phyloP scores from a whole-genome alignment of 257 asterid species.

The Ballota nigra region DNA sequence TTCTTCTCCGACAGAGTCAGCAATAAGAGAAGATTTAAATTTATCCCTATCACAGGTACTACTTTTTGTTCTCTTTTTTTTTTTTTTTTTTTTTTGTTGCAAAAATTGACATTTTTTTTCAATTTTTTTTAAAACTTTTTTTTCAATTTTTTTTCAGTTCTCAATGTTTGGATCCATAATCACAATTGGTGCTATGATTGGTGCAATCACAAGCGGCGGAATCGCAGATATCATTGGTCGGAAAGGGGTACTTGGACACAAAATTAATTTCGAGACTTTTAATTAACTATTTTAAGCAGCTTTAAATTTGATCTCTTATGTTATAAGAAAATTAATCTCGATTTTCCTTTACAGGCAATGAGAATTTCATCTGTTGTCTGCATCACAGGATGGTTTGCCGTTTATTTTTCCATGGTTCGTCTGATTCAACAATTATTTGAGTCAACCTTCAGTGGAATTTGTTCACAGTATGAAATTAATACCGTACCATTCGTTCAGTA shows the following conservation, averaged over 20 bases:
- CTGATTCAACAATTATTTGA: neutral
- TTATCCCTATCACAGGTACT: slow-evolving; percentile 68
- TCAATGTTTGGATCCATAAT: slow-evolving; percentile 79
- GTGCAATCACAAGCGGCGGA: slow-evolving; percentile 74
- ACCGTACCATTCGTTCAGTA: too few species aligned
- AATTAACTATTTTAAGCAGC: too few species aligned
- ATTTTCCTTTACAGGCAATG: slow-evolving; percentile 59
- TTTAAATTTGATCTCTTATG: too few species aligned
- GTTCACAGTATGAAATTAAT: too few species aligned
- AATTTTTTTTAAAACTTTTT: neutral
- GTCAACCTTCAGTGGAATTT: too few species aligned
- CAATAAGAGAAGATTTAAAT: slow-evolving; percentile 60
- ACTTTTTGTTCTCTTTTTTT: neutral
- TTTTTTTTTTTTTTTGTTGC: neutral
- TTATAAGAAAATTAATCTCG: neutral
- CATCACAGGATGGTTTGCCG: slow-evolving; percentile 71
- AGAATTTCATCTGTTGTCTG: slow-evolving; percentile 68
- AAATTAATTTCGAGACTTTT: neutral
- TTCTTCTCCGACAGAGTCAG: slow-evolving; percentile 82
- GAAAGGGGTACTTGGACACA: slow-evolving; percentile 54
- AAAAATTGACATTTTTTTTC: neutral
- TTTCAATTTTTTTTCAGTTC: slow-evolving; percentile 31
- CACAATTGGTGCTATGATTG: slow-evolving; percentile 90
- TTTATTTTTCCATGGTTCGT: slow-evolving; percentile 56
- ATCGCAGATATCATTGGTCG: slow-evolving; percentile 71